These are phyloP conservation scores for Pascua sp. DNA, from an alignment of 1,284 basidiomycete species.

Conservation along the genomic window DNA sequence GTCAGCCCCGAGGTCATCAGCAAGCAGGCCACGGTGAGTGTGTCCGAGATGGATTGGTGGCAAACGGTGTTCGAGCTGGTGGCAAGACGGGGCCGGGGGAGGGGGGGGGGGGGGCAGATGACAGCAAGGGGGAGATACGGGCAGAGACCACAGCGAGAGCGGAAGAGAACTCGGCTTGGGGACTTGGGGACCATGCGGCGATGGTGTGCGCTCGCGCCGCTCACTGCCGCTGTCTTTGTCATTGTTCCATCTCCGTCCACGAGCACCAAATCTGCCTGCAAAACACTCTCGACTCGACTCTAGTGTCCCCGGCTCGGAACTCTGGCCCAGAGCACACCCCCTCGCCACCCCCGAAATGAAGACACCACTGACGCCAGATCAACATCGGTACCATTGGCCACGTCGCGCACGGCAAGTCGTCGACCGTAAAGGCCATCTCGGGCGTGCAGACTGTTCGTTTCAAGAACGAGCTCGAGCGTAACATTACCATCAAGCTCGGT, in stretches of 20 bases:
- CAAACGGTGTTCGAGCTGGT: not conserved
- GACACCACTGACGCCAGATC: slow-evolving; percentile 31
- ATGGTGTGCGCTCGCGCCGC: too few relatives aligned
- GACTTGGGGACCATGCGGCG: too few relatives aligned
- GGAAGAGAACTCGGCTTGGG: too few relatives aligned
- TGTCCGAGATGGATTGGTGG: slow-evolving; percentile 3
- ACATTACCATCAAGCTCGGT: slow-evolving; percentile 98
- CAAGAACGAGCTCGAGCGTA: slow-evolving; percentile 96
- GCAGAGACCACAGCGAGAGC: too few relatives aligned
- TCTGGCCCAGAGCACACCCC: too few relatives aligned
- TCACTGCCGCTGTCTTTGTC: too few relatives aligned
- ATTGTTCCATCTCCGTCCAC: not conserved
- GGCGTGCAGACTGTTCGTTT: slow-evolving; percentile 99
- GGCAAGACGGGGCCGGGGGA: too few relatives aligned
- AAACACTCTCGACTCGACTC: too few relatives aligned
- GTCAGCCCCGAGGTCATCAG: slow-evolving; percentile 94
- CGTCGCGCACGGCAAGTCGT: slow-evolving; percentile 98
- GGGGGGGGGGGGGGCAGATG: too few relatives aligned
- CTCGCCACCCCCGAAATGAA: not conserved
- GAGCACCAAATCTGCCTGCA: too few relatives aligned
- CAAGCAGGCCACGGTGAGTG: slow-evolving; percentile 73
- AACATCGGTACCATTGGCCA: slow-evolving; percentile 81
- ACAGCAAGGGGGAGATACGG: too few relatives aligned
- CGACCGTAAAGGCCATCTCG: slow-evolving; percentile 97
- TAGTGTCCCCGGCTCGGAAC: too few relatives aligned